Percentiles rank a stretch among this genome's conserved stretches.
These are phyloP conservation scores for Francoa sonchifolia DNA, from an alignment of 441 rosid species.

Conservation along the genomic window DNA sequence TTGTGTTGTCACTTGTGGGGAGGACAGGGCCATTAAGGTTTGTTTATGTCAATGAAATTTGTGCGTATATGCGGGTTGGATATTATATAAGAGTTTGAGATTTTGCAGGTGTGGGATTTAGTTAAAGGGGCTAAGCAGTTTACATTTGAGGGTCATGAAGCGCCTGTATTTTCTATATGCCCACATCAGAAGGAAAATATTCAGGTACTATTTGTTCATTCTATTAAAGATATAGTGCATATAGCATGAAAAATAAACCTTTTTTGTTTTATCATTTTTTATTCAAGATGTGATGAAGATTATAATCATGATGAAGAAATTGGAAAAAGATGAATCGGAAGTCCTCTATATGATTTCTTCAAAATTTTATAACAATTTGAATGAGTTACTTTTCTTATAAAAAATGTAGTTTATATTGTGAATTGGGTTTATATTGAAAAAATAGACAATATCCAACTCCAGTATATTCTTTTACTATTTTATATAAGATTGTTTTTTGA, in stretches of 20 bases:
- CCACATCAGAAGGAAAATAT: conserved; percentile 73
- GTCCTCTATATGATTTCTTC: no score
- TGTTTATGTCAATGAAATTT: conserved; percentile 8
- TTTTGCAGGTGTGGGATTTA: conserved; percentile 71
- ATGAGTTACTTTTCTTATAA: no score
- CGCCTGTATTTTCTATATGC: conserved; percentile 63
- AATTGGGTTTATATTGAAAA: no score
- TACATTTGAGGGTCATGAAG: conserved; percentile 65
- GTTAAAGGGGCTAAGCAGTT: conserved; percentile 32
- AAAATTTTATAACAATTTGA: no score
- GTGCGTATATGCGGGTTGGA: conserved; percentile 4
- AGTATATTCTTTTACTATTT: no score
- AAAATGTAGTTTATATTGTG: no score
- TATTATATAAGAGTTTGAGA: conserved; percentile 8
- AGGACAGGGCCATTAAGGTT: conserved; percentile 63
- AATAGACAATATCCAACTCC: no score
- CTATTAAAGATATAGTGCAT: not conserved
- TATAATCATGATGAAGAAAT: no score
- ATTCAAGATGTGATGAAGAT: no score
- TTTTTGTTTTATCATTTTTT: not conserved
- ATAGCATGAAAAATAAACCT: conserved; percentile 3
- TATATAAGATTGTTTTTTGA: no score
- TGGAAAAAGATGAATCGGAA: no score
- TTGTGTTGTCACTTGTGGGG: conserved; percentile 60
- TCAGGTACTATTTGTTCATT: conserved; percentile 33